Evolutionary conservation across 257 asterid genomes (phyloP).

Genomic region (Primulina tabacum): DNA sequence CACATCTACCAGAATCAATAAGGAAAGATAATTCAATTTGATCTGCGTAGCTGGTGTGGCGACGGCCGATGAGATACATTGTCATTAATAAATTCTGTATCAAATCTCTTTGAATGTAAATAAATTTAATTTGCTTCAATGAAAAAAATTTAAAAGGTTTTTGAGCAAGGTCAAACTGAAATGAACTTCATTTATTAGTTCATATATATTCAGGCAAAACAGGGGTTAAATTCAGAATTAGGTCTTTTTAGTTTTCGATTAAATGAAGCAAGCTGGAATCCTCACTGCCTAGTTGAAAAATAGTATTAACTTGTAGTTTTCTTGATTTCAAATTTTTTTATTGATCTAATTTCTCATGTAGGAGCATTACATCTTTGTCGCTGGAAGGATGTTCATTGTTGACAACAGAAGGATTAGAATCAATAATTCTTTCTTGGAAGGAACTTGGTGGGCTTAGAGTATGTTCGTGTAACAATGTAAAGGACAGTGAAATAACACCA

Average conservation of each 20-base stretch:
- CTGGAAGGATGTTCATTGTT: constrained; percentile 88
- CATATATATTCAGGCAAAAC: background rate
- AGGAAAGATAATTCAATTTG: constrained; percentile 1
- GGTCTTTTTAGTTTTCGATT: background rate
- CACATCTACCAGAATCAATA: background rate
- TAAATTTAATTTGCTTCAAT: background rate
- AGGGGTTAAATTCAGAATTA: background rate
- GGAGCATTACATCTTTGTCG: constrained; percentile 64
- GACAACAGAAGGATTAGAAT: constrained; percentile 78
- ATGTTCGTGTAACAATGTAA: constrained; percentile 73
- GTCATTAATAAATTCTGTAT: no score
- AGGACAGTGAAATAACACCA: constrained; percentile 81
- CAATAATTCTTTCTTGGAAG: constrained; percentile 75
- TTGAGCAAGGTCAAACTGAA: background rate
- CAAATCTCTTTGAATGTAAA: background rate
- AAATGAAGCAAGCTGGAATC: background rate
- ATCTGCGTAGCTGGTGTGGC: background rate
- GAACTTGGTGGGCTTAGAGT: constrained; percentile 75
- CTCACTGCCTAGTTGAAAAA: background rate
- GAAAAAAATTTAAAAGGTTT: background rate
- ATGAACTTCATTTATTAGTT: background rate
- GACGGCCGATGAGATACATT: no score
- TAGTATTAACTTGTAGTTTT: background rate
- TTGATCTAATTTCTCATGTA: constrained; percentile 33
- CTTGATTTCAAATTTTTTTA: constrained; percentile 9